A percentile compares a stretch with the other conserved stretches of the same genome.
phyloP scores from a whole-genome alignment of 2,329 filamentous ascomycete genomes.

The Raffaelea ambrosiae region DNA sequence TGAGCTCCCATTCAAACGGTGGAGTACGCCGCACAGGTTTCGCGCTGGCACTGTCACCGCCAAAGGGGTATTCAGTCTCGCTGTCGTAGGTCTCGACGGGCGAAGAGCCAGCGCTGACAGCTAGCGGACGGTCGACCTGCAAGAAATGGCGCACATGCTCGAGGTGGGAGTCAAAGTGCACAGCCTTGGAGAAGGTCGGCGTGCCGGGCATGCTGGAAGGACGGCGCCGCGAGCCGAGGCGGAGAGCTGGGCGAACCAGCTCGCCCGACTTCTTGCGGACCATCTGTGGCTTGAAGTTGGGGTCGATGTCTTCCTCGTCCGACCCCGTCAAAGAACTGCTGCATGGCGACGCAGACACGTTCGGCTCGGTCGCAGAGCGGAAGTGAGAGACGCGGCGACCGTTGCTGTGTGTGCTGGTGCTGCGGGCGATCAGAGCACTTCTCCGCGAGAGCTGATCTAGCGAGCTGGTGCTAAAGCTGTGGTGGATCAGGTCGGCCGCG shows the following conservation, averaged over 20 bases:
- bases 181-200: conserved; percentile 88
- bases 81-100: conserved; percentile 83
- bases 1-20: conserved; percentile 79
- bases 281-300: conserved; percentile 80
- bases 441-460: conserved; percentile 31
- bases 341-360: conserved; percentile 36
- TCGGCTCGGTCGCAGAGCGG: conserved; percentile 49
- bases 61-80: conserved; percentile 85
- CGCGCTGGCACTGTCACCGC: conserved; percentile 33
- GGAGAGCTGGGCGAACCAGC: conserved; percentile 83
- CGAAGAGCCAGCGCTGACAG: conserved; percentile 89
- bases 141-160: conserved; percentile 96
- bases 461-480: conserved; percentile 38
- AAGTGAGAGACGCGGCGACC: conserved; percentile 37
- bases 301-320: conserved; percentile 57
- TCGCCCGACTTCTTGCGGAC: conserved; percentile 98
- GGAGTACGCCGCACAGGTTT: conserved; percentile 23
- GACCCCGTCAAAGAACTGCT: conserved; percentile 42
- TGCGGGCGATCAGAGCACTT: conserved; percentile 23
- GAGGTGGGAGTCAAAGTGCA: conserved; percentile 96
- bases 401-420: conserved; percentile 37
- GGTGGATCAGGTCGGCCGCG: conserved; percentile 28
- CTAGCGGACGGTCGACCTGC: conserved; percentile 87
- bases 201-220: conserved; percentile 97
- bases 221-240: conserved; percentile 67